Evolutionary conservation across 2,329 filamentous ascomycete genomes (phyloP), one percentile per base, ranked within the genome.

Genomic region (Aspergillus fijiensis): DNA sequence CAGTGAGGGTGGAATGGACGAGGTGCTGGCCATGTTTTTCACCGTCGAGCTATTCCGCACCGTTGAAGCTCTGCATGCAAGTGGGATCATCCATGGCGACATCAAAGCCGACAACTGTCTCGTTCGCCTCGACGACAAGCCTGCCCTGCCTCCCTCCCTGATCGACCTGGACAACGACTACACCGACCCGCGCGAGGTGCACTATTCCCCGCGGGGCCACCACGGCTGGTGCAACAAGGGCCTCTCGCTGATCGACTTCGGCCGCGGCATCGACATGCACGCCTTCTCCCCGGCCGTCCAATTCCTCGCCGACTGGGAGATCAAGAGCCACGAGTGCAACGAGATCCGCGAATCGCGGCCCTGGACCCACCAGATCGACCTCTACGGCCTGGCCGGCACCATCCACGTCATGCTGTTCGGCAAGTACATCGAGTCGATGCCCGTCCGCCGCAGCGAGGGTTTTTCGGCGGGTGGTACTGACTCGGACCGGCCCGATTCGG

Each of bases 301-400:
- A 66, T 99, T 99, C 80, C 87, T 98, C 61, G 95, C 94, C 0
- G 95, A 99, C 78, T 99, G 95, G 95, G 90, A 95, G 76, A 92
- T 91, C 0, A 86, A 85, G 16, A 84, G 89, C 25, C 89, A 92
- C 55, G 95, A 99, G 77, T 99, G 95, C 76, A 89, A 91, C 19
- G 95, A 99, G 81, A 96, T 98, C 85, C 89, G 93, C 51, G 94
- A 99, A 78, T 85, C 92, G 59, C 85, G 94, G 1, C 92, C 93
- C 0, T 99, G 95, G 95, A 98, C 94, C 1, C 97, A 92, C 81
- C 95, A 99, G 75, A 91, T 97, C 66, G 95, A 99, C 79, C 96
- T 98, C 70, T 91, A 96, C 75, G 95, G 95, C 12, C 83, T 97
- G 0, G 95, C 95, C 0, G 92, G 92, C 4, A 90, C 91, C 25